Conservation (phyloP, 345 rosid species). For the Bruguiera parviflora region DNA sequence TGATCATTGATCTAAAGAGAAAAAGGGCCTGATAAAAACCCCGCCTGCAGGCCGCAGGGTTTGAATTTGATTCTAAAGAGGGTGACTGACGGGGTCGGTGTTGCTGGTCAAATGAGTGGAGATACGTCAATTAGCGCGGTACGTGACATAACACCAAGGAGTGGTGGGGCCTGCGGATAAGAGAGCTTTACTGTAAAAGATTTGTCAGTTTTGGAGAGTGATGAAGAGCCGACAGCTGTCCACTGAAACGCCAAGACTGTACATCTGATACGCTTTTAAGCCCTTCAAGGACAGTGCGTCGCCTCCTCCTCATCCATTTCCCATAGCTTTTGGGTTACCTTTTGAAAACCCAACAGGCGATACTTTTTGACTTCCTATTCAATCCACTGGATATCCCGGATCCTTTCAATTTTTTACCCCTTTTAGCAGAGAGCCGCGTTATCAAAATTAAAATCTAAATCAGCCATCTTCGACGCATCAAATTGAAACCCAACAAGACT, state of each 20-base stretch:
- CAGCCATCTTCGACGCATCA: no score
- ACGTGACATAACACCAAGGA: background rate
- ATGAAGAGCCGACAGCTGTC: conserved; percentile 23
- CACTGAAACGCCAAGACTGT: background rate
- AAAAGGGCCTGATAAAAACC: no score
- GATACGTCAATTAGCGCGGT: background rate
- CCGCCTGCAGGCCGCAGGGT: no score
- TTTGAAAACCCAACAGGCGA: background rate
- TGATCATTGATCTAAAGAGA: no score
- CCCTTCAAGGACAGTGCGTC: background rate
- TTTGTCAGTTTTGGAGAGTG: background rate
- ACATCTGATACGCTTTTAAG: background rate
- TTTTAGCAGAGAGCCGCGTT: no score
- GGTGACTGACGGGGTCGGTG: no score
- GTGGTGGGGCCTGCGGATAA: no score
- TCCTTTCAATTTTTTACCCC: background rate
- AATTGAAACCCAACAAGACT: no score
- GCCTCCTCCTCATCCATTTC: background rate
- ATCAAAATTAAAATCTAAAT: no score
- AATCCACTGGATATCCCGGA: background rate
- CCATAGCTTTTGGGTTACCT: background rate
- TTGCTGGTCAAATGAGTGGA: no score
- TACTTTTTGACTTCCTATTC: background rate
- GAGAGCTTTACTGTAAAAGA: no score
- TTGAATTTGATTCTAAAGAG: no score